Evolutionary conservation across 176 grass and related monocot species (phyloP), one percentile per base, ranked within the genome.

Genomic region (Lolium perenne): DNA sequence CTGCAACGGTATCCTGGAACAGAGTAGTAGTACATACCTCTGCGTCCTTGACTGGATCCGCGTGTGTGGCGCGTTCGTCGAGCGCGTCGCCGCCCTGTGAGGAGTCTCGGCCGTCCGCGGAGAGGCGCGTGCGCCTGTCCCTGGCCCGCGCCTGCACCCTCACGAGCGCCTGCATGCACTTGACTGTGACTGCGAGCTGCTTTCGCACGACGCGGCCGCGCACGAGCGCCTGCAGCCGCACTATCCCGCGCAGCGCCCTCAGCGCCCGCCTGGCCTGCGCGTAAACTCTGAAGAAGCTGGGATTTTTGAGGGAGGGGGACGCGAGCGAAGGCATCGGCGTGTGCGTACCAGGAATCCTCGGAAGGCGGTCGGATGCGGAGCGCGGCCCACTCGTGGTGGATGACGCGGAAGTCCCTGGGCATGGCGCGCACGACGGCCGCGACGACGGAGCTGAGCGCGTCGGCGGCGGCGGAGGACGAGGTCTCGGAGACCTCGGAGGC

Each of bases 141-240:
- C 92, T 82, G 3, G 85, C 92, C n/a, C 90, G 90, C 63, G 78
- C 94, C 26, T 94, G 94, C 66, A 92, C 88, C 71, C 94, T 61
- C 45, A 94, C 88, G 22, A 94, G 88, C 66, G 95, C 90, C 38
- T 91, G 91, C 95, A 94, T 97, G 92, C 90, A 92, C 87, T 91
- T 92, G 68, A 94, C 81, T 10, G 92, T 97, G 49, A 92, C 81
- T 55, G 95, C 90, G 26, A 93, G 46, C 83, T 97, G 86, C 90
- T 94, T 94, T 76, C 95, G 89, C 83, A 94, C 95, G 74, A 86
- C 90, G 51, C 90, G 88, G 43, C 95, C 90, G 49, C 95, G 90
- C 73, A 94, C 90, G n/a, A 97, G 76, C 29, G 95, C 95, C 86
- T 97, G 95, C 67, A 97, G 84, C 62, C 90, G 89, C 17, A 97